A percentile compares a stretch with the other conserved stretches of the same genome.
Conservation (phyloP, 2,329 filamentous ascomycete species). For the Penicillium sp. region DNA sequence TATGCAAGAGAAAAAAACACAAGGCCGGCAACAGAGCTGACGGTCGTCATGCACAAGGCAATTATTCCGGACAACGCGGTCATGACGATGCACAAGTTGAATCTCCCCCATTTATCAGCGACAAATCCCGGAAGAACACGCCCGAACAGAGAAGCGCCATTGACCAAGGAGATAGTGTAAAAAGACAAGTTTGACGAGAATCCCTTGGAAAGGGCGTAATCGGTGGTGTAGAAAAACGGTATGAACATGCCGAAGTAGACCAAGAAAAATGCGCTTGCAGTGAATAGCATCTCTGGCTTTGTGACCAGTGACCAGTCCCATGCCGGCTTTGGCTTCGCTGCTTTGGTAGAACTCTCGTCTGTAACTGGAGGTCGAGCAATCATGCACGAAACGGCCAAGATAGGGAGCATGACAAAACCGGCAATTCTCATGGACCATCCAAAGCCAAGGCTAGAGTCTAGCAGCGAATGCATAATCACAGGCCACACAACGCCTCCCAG, state of each 20-base stretch:
- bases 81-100: conserved; percentile 29
- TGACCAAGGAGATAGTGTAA: conserved; percentile 37
- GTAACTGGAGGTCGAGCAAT: conserved; percentile 13
- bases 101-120: conserved; percentile 32
- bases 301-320: conserved; percentile 22
- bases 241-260: conserved; percentile 38
- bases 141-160: conserved; percentile 36
- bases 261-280: conserved; percentile 32
- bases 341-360: conserved; percentile 4
- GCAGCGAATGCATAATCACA: conserved; percentile 27
- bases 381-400: conserved; percentile 28
- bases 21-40: conserved; percentile 40
- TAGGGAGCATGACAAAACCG: conserved; percentile 40
- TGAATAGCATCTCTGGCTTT: conserved; percentile 21
- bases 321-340: background rate
- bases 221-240: conserved; percentile 37
- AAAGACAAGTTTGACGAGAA: conserved; percentile 30
- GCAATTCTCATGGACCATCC: conserved; percentile 38
- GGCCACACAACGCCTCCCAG: conserved; percentile 36
- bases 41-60: conserved; percentile 45
- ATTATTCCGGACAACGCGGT: conserved; percentile 33
- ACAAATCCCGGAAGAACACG: conserved; percentile 33
- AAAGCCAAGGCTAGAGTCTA: conserved; percentile 26
- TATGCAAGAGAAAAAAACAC: conserved; percentile 44
- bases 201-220: conserved; percentile 25